A percentile compares a stretch with the other conserved stretches of the same genome.
Conservation (phyloP, 768 basidiomycete genomes). For the Asterophora parasitica region DNA sequence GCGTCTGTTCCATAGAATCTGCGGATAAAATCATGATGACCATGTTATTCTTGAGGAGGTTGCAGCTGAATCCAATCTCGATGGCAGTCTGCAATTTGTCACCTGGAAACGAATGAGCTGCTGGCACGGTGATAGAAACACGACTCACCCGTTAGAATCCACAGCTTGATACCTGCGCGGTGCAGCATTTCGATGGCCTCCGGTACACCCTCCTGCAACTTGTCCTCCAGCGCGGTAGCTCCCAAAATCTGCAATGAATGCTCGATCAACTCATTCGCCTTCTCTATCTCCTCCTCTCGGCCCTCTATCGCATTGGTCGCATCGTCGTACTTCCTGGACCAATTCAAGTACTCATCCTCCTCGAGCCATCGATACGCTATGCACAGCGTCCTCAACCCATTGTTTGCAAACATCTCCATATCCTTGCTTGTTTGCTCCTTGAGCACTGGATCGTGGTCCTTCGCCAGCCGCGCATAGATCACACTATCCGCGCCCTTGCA, state of each 20-base stretch:
- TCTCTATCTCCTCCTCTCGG: slow-evolving; percentile 89
- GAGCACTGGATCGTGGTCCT: slow-evolving; percentile 65
- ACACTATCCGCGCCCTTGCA: slow-evolving; percentile 98
- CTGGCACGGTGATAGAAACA: neutral
- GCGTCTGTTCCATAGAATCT: slow-evolving; percentile 66
- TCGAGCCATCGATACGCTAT: slow-evolving; percentile 74
- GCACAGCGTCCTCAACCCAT: slow-evolving; percentile 86
- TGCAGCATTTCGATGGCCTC: slow-evolving; percentile 93
- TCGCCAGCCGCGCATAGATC: slow-evolving; percentile 81
- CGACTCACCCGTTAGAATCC: slow-evolving; percentile 85
- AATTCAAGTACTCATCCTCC: slow-evolving; percentile 81
- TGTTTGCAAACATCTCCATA: slow-evolving; percentile 93
- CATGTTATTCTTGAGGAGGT: slow-evolving; percentile 90
- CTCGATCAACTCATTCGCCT: slow-evolving; percentile 80
- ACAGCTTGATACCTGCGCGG: slow-evolving; percentile 92
- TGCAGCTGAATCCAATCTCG: slow-evolving; percentile 96
- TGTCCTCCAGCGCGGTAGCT: slow-evolving; percentile 95
- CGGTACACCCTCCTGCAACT: slow-evolving; percentile 94
- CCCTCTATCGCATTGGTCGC: slow-evolving; percentile 74
- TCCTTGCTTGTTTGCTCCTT: slow-evolving; percentile 80
- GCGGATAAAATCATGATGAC: slow-evolving; percentile 97
- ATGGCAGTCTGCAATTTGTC: slow-evolving; percentile 99
- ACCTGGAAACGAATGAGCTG: slow-evolving; percentile 36
- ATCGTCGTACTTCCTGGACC: slow-evolving; percentile 77
- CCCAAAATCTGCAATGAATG: slow-evolving; percentile 81